Conservation (phyloP, 1,284 basidiomycete species). For the Sanguinoderma infundibulare region DNA sequence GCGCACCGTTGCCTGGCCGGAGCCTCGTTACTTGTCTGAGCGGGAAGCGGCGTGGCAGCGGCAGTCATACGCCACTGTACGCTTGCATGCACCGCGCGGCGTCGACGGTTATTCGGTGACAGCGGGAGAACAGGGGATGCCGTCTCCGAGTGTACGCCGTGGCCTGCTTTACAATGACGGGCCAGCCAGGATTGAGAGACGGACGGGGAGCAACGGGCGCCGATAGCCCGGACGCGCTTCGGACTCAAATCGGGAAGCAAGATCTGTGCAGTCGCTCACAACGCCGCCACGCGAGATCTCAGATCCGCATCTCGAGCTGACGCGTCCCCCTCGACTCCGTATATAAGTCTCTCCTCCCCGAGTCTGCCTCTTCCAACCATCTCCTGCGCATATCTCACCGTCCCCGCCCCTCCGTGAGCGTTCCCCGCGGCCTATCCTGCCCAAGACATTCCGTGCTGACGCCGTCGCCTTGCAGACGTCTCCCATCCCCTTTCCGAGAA, state of each 20-base stretch:
- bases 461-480: slow-evolving; percentile 12
- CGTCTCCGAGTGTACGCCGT: too few relatives aligned
- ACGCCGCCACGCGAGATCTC: slow-evolving; percentile 39
- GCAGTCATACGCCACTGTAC: not conserved
- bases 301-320: slow-evolving; percentile 41
- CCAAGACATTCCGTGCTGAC: slow-evolving; percentile 7
- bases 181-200: too few relatives aligned
- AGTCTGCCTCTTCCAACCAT: slow-evolving; percentile 23
- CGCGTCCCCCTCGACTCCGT: slow-evolving; percentile 38
- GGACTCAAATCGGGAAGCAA: slow-evolving; percentile 26
- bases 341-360: slow-evolving; percentile 33
- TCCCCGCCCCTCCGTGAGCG: slow-evolving; percentile 17
- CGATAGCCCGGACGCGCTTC: slow-evolving; percentile 3
- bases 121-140: too few relatives aligned
- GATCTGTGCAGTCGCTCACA: slow-evolving; percentile 28
- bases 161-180: too few relatives aligned
- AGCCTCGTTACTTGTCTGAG: slow-evolving; percentile 18
- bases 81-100: not conserved
- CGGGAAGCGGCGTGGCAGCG: slow-evolving; percentile 12
- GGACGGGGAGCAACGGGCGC: not conserved
- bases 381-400: slow-evolving; percentile 21
- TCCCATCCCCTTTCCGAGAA: slow-evolving; percentile 17
- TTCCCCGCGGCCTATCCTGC: not conserved
- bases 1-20: slow-evolving; percentile 6
- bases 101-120: too few relatives aligned